phyloP scores from a whole-genome alignment of 768 basidiomycete genomes.

The Leccinum boreale region DNA sequence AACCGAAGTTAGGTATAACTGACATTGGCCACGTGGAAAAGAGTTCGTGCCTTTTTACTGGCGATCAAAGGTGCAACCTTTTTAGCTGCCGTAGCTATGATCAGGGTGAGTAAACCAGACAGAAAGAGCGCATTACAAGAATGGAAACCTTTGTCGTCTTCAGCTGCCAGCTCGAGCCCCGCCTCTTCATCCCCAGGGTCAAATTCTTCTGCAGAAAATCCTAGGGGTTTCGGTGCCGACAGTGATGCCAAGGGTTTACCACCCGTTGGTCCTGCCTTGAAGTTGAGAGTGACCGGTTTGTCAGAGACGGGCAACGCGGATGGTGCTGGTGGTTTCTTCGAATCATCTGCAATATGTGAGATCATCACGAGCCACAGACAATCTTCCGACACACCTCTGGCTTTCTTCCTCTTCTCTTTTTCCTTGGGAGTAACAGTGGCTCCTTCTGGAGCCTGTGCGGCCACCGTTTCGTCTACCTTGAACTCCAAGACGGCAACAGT shows the following conservation, averaged over 20 bases:
- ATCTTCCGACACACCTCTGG: conserved; percentile 41
- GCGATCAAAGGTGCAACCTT: conserved; percentile 80
- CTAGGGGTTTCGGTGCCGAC: conserved; percentile 40
- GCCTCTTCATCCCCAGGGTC: conserved; percentile 36
- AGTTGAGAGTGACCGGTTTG: conserved; percentile 78
- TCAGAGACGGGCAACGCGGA: conserved; percentile 71
- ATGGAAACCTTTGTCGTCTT: conserved; percentile 45
- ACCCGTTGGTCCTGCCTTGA: conserved; percentile 43
- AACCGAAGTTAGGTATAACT: conserved; percentile 2
- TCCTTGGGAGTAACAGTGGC: conserved; percentile 54
- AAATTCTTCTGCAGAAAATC: conserved; percentile 68
- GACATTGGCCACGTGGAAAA: not conserved
- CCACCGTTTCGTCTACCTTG: conserved; percentile 60
- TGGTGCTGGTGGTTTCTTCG: conserved; percentile 46
- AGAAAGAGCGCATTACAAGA: not conserved
- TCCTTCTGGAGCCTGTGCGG: conserved; percentile 21
- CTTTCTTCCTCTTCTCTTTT: conserved; percentile 53
- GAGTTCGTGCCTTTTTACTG: conserved; percentile 69
- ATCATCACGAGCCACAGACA: not conserved
- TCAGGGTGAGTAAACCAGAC: conserved; percentile 8
- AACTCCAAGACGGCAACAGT: conserved; percentile 75
- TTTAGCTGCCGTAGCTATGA: conserved; percentile 48
- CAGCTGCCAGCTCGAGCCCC: conserved; percentile 40
- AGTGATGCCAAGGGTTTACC: conserved; percentile 20
- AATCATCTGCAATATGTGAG: conserved; percentile 31